Conservation (phyloP, 805 yeast genomes). For the Ogataea saltuana region DNA sequence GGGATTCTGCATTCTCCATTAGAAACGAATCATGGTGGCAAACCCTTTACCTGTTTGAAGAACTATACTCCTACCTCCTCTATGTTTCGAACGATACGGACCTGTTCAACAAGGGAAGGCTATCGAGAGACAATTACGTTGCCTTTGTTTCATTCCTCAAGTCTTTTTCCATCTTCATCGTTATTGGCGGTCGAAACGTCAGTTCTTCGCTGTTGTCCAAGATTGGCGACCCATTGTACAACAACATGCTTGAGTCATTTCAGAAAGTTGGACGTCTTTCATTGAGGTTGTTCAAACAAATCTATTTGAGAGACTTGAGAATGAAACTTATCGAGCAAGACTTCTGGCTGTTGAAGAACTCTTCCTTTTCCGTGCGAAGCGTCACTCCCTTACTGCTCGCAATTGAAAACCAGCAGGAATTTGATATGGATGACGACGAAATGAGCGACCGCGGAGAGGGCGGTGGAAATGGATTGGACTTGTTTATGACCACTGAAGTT, state of each 20-base stretch:
- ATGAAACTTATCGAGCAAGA: constrained; percentile 48
- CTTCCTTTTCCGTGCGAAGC: constrained; percentile 18
- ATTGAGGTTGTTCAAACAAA: constrained; percentile 58
- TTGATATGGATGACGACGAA: constrained; percentile 11
- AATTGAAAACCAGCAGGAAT: constrained; percentile 22
- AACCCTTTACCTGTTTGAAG: constrained; percentile 54
- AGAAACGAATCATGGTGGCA: constrained; percentile 32
- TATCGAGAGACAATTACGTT: constrained; percentile 40
- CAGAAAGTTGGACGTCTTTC: constrained; percentile 36
- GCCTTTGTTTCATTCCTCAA: constrained; percentile 50
- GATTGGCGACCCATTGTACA: constrained; percentile 12
- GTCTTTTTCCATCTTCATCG: constrained; percentile 45
- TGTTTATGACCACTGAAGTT: constrained; percentile 11
- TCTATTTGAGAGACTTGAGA: constrained; percentile 67
- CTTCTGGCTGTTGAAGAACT: constrained; percentile 52
- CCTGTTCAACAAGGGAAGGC: constrained; percentile 45
- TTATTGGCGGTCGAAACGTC: constrained; percentile 25
- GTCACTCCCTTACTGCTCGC: constrained; percentile 23
- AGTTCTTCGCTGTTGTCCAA: constrained; percentile 9
- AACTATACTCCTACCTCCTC: constrained; percentile 65
- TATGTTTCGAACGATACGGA: constrained; percentile 68
- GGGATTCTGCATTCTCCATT: constrained; percentile 19
- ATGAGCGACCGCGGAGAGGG: constrained; percentile 2
- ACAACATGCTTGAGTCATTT: constrained; percentile 16
- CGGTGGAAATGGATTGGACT: constrained; percentile 11